Evolutionary conservation across 345 rosid genomes (phyloP), one percentile per base, ranked within the genome.

Genomic region (Hirschfeldia incana): DNA sequence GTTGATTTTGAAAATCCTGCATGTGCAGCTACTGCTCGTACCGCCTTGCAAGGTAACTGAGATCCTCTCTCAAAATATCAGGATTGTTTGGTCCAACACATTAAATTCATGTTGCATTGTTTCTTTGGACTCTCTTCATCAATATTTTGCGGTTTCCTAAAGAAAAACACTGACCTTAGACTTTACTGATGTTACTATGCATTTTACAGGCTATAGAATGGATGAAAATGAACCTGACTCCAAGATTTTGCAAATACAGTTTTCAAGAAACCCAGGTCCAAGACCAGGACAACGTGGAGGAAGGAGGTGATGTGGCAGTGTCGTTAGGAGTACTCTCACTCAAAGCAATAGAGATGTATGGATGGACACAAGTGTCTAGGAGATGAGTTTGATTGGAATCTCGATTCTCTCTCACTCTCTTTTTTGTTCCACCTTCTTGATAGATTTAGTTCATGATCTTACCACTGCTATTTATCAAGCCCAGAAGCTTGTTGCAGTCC

Each of bases 11-110:
- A 70, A 16, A 84, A 73, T 80, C 87, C 97, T 46, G 95, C 95
- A 16, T 94, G 95, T 83, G 98, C 98, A 29, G 98, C 97, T 3
- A 91, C 98, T 73, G 95, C 98, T 42, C 80, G 88, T 87, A 90
- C 91, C 72, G 92, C 97, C 39, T 83, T 94, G 85, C 97, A 94
- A 90, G 97, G 98, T 94, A 61, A 82, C 73, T 27, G 1, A 36
- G 26, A 11, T 21, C 16, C 58, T 49, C 64, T 36, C 59, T 53
- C 65, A 1, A 7, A 21, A 21, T 21, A 36, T 5, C 11, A 21
- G n/a, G 3, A 49, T 27, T 70, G 30, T 10, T 16, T 64, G 10
- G 16, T 57, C 49, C 44, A 17, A 39, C 67, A 17, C 60, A 64
- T 29, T 6, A 16, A 12, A n/a, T 44, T 68, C 33, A 53, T 67